These are phyloP conservation scores for Glomus cerebriforme DNA, from an alignment of 192 early-diverging fungal species.

Conservation along the genomic window DNA sequence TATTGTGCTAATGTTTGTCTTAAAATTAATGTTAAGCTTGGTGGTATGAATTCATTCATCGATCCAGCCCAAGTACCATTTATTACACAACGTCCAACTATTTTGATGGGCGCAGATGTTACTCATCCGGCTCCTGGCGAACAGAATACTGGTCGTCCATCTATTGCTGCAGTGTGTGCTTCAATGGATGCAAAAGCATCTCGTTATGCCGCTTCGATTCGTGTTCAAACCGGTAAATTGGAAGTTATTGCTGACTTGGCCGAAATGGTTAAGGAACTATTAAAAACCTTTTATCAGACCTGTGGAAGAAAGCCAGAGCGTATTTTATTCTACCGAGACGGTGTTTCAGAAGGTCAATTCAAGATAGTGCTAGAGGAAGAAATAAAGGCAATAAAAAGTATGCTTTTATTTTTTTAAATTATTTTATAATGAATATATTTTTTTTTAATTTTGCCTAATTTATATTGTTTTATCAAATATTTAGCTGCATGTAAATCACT, in stretches of 20 bases:
- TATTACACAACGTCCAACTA: constrained; percentile 56
- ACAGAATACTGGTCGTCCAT: background rate
- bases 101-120: constrained; percentile 87
- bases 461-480: background rate
- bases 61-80: background rate
- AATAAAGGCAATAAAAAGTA: constrained; percentile 64
- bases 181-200: background rate
- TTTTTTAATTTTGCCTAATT: background rate
- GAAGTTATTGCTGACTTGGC: constrained; percentile 44
- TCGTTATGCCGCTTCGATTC: background rate
- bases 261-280: constrained; percentile 54
- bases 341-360: constrained; percentile 82
- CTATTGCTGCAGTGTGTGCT: constrained; percentile 11
- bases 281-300: constrained; percentile 32
- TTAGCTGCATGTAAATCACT: constrained; percentile 48
- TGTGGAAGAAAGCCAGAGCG: constrained; percentile 30
- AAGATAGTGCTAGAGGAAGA: constrained; percentile 63
- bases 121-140: constrained; percentile 75
- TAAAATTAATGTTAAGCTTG: constrained; percentile 80
- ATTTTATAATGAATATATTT: too few relatives aligned
- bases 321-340: constrained; percentile 60
- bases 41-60: constrained; percentile 58
- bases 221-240: background rate
- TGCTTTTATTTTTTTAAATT: background rate
- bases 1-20: constrained; percentile 82